Conservation (phyloP, 2,329 filamentous ascomycete species). For the Raffaelea ambrosiae region DNA sequence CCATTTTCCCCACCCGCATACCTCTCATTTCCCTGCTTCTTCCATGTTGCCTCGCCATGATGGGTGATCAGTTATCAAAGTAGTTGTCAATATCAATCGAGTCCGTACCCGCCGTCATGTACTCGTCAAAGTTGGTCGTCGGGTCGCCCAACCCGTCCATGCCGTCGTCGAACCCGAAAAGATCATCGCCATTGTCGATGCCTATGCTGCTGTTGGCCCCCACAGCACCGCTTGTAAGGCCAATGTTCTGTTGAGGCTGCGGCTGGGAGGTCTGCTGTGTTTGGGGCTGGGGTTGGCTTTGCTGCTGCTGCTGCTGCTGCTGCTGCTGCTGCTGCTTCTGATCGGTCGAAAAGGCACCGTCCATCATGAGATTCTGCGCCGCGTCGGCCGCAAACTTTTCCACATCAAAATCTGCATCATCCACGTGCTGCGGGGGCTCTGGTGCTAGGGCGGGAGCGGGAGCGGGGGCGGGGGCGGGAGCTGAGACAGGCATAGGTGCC, state of each 20-base stretch:
- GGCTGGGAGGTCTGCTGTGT: slow-evolving; percentile 3
- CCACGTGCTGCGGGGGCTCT: neutral
- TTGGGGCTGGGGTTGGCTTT: neutral
- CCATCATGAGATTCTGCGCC: slow-evolving; percentile 16
- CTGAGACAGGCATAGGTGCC: no score
- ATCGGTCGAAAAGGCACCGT: slow-evolving; percentile 5
- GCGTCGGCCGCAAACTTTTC: slow-evolving; percentile 29
- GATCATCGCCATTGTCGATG: slow-evolving; percentile 30
- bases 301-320: neutral
- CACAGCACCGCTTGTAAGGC: neutral
- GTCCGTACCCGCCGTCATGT: slow-evolving; percentile 37
- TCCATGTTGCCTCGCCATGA: no score
- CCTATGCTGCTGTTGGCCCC: neutral
- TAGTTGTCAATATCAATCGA: slow-evolving; percentile 13
- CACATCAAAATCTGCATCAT: slow-evolving; percentile 36
- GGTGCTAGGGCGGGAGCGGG: neutral
- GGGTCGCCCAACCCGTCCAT: slow-evolving; percentile 25
- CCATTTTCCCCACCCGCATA: no score
- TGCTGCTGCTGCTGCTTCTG: neutral
- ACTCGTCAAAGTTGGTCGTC: slow-evolving; percentile 40
- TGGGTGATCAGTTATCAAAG: slow-evolving; percentile 9
- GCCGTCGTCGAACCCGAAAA: slow-evolving; percentile 36
- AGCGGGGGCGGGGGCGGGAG: neutral
- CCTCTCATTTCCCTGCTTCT: no score
- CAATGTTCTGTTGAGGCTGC: neutral